phyloP scores from a whole-genome alignment of 208 protist genomes.

The Porcisia hertigi region DNA sequence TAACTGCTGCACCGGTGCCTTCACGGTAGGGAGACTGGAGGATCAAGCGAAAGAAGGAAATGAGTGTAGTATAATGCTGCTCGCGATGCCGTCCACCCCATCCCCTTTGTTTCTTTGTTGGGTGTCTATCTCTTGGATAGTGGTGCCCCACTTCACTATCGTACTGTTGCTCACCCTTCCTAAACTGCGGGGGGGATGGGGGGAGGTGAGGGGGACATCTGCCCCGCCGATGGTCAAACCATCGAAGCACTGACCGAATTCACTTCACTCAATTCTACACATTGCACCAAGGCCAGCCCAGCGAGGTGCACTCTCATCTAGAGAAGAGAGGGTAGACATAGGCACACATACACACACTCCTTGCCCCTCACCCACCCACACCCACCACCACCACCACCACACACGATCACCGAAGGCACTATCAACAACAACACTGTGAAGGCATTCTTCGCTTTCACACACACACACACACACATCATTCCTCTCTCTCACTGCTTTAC shows the following conservation, averaged over 20 bases:
- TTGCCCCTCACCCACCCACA: neutral
- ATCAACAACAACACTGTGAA: neutral
- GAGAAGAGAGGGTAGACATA: too few relatives aligned
- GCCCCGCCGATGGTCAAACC: too few relatives aligned
- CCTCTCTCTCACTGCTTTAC: conserved; percentile 2
- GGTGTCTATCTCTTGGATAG: neutral
- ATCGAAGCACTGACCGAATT: too few relatives aligned
- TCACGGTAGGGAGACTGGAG: neutral
- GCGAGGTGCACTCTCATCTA: too few relatives aligned
- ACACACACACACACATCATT: neutral
- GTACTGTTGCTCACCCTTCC: neutral
- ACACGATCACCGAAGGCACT: neutral
- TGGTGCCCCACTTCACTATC: neutral
- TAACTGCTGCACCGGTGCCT: neutral
- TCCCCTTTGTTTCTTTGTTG: neutral
- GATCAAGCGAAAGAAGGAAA: neutral
- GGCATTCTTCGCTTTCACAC: neutral
- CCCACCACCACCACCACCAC: neutral
- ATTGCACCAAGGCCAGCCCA: too few relatives aligned
- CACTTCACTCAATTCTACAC: neutral
- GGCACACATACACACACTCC: conserved; percentile 4
- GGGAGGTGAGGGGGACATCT: neutral
- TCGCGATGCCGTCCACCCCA: neutral
- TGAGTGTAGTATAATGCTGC: neutral
- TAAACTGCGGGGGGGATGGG: neutral